Evolutionary conservation across 495 filamentous ascomycete species (phyloP).

Genomic region (Neurospora sp.): DNA sequence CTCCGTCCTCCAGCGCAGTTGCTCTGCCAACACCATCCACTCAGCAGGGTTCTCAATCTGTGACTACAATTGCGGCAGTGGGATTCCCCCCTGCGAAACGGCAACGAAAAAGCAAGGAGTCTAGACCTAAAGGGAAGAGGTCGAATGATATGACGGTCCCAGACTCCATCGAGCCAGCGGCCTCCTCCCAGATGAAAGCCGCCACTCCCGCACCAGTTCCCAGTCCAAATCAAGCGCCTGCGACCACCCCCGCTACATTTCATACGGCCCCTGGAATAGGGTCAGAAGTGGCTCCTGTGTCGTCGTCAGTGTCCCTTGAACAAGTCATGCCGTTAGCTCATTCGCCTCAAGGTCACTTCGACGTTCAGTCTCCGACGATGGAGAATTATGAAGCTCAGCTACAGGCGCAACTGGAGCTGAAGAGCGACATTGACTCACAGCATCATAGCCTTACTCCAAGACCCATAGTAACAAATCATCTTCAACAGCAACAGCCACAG

Average conservation of each 20-base stretch:
- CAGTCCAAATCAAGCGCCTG: not conserved
- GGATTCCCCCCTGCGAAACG: slow-evolving; percentile 15
- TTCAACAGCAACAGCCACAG: slow-evolving; percentile 16
- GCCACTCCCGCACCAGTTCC: not conserved
- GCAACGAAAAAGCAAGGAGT: slow-evolving; percentile 14
- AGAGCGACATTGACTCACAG: slow-evolving; percentile 12
- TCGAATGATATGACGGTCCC: not conserved
- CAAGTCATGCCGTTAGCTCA: slow-evolving; percentile 9
- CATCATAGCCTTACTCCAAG: not conserved
- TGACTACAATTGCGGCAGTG: not conserved
- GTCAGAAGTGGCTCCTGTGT: not conserved
- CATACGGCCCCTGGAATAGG: not conserved
- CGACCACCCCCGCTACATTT: not conserved
- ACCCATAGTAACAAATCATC: slow-evolving; percentile 6
- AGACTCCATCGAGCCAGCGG: not conserved
- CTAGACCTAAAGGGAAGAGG: slow-evolving; percentile 3
- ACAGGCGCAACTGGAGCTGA: slow-evolving; percentile 22
- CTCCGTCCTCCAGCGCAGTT: not conserved
- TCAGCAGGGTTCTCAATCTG: not conserved
- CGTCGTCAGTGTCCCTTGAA: slow-evolving; percentile 4
- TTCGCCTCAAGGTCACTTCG: slow-evolving; percentile 16
- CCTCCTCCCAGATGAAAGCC: not conserved
- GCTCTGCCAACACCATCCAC: not conserved
- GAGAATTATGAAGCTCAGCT: slow-evolving; percentile 24
- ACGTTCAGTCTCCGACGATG: slow-evolving; percentile 22